Evolutionary conservation across 1,284 basidiomycete genomes (phyloP), one percentile per base, ranked within the genome.

Genomic region (Lignosus rhinocerotis): DNA sequence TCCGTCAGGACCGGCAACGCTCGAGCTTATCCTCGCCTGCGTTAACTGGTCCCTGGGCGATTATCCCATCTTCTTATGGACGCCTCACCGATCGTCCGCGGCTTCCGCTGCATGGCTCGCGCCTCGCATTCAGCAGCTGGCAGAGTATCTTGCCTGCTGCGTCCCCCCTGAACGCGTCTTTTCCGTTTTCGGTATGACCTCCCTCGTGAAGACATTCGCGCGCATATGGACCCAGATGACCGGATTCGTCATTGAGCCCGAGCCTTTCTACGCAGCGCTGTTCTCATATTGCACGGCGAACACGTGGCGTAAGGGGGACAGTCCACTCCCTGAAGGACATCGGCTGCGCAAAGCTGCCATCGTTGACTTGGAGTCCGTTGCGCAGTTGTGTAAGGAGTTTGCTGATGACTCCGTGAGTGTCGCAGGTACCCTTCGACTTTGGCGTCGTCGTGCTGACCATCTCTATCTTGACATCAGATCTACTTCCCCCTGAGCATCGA

Each of bases 31-130:
- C 42, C 56, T 84, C 49, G 73, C 83, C n/a, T 83, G 80, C 62
- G 73, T 79, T 55, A 71, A 68, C 53, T 77, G 73, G 62, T 73
- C 72, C 12, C 65, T 78, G 41, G 78, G 82, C 53, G 72, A 79
- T 39, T 76, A 81, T 58, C 83, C 82, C 31, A 75, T 83, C 57
- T 84, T 84, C 68, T 63, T 84, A 30, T 83, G 81, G 79, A 74
- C 78, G 9, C 70, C 77, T 14, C 69, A 69, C 44, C 67, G 56
- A 48, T 63, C 66, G 11, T 65, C 67, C 45, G 55, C 70, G 3
- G 57, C 71, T 32, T 70, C 72, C 3, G 38, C 69, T n/a, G 64
- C 71, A 25, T 77, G 75, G 77, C 59, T 79, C 21, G 46, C 47
- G 6, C 72, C 71, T 45, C 74, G 77, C 14, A 63, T 80, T 30